Conservation (phyloP, 805 yeast genomes). For the Schwanniomyces vanrijiae region DNA sequence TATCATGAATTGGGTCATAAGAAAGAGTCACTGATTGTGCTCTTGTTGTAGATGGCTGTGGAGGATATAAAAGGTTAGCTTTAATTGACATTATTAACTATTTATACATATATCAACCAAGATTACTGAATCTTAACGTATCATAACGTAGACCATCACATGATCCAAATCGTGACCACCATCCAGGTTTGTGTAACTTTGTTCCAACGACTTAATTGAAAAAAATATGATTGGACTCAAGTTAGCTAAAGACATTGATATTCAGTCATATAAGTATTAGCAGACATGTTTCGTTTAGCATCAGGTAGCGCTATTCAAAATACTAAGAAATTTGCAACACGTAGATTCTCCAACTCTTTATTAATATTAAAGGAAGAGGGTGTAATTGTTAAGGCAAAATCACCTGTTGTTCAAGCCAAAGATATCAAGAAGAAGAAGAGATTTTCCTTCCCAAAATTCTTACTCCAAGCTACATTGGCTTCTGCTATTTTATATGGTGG, state of each 20-base stretch:
- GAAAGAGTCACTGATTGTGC: slow-evolving; percentile 72
- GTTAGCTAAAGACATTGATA: not conserved
- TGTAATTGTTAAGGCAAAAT: not conserved
- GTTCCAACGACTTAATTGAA: not conserved
- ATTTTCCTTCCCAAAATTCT: slow-evolving; percentile 29
- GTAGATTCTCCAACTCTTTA: slow-evolving; percentile 3
- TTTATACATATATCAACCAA: not conserved
- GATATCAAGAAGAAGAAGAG: slow-evolving; percentile 20
- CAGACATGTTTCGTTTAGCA: slow-evolving; percentile 2
- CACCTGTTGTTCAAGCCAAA: not conserved
- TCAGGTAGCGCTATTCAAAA: slow-evolving; percentile 1
- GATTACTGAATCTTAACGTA: not conserved
- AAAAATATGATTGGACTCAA: slow-evolving; percentile 9
- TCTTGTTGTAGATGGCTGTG: slow-evolving; percentile 77
- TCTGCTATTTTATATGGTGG: slow-evolving; percentile 37
- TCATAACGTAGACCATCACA: not conserved
- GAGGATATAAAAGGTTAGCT: slow-evolving; percentile 50
- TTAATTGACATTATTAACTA: slow-evolving; percentile 25
- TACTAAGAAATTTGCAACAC: slow-evolving; percentile 1
- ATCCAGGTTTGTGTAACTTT: slow-evolving; percentile 2
- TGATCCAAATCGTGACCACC: not conserved
- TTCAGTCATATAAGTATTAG: not conserved
- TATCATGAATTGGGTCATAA: slow-evolving; percentile 65
- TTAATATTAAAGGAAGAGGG: slow-evolving; percentile 4
- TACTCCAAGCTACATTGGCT: slow-evolving; percentile 28